Evolutionary conservation across 306 rosid species (phyloP).

Genomic region (Fragaria nilgerrensis): DNA sequence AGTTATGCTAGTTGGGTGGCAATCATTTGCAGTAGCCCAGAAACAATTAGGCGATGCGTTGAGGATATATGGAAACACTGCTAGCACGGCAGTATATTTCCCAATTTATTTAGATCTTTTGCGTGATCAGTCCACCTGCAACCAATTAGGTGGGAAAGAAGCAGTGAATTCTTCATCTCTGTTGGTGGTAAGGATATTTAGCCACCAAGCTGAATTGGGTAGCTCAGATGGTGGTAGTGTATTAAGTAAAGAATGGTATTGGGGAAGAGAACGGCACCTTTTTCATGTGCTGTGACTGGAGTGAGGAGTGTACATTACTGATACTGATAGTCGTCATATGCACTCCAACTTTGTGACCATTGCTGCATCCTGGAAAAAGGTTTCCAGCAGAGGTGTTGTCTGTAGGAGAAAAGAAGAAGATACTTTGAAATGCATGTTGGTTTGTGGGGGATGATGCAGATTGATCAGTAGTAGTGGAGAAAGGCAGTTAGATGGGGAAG

Average conservation of each 20-base stretch:
- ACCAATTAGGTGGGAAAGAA: background rate
- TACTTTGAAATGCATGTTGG: background rate
- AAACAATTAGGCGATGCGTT: background rate
- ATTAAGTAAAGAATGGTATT: background rate
- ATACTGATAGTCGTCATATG: background rate
- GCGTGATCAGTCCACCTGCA: background rate
- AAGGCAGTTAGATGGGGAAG: background rate
- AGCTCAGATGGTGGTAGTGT: background rate
- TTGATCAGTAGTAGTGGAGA: background rate
- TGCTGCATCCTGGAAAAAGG: background rate
- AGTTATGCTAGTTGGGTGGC: background rate
- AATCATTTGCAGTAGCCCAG: background rate
- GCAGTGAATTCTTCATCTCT: background rate
- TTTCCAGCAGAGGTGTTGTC: background rate
- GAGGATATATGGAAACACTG: background rate
- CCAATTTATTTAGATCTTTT: background rate
- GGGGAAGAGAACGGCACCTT: background rate
- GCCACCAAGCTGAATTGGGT: background rate
- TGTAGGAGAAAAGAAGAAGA: background rate
- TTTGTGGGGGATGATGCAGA: background rate
- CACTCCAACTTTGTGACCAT: background rate
- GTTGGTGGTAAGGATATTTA: background rate
- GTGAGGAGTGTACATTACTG: background rate
- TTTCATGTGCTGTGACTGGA: background rate
- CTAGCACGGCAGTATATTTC: background rate